These are phyloP conservation scores for Effrenium voratum DNA, from an alignment of 73 alveolate species.

Conservation along the genomic window DNA sequence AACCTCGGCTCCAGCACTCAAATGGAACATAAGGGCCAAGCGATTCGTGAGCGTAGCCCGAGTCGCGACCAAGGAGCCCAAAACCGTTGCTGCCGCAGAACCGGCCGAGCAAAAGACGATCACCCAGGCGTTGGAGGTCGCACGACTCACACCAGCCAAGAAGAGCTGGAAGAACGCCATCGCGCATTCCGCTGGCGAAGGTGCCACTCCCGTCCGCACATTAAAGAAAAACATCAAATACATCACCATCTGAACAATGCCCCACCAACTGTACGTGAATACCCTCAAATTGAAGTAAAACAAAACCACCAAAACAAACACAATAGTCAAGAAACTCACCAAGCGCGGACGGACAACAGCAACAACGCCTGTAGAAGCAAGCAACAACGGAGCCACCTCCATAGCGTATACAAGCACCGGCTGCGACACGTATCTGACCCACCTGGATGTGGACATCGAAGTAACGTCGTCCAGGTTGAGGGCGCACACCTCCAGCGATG, in stretches of 20 bases:
- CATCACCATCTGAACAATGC: neutral
- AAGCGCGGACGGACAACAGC: neutral
- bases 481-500: neutral
- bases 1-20: neutral
- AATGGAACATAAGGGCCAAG: neutral
- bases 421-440: neutral
- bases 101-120: neutral
- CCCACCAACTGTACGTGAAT: neutral
- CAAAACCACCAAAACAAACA: neutral
- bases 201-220: neutral
- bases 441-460: neutral
- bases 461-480: neutral
- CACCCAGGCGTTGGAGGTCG: neutral
- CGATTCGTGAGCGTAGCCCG: neutral
- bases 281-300: neutral
- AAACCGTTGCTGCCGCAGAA: neutral
- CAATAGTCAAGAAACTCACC: neutral
- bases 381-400: neutral
- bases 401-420: neutral
- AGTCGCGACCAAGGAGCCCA: neutral
- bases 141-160: neutral
- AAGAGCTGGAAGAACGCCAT: neutral
- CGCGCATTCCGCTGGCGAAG: neutral
- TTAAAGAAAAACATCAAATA: too few species aligned
- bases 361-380: neutral